Conservation (phyloP, 257 asterid genomes). For the Prunella vulgaris region DNA sequence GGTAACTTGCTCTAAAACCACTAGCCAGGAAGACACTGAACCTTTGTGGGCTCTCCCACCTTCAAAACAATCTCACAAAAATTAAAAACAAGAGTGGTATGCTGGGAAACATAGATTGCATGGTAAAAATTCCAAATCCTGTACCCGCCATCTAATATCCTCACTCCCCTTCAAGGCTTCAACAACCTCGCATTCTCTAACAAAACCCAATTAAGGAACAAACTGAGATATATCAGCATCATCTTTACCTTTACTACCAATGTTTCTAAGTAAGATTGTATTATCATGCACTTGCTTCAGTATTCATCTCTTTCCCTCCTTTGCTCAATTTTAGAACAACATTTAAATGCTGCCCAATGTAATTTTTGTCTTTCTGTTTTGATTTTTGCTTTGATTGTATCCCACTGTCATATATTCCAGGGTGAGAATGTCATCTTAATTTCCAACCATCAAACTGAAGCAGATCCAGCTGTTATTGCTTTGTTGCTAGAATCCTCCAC, state of each 20-base stretch:
- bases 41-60: not conserved
- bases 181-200: not conserved
- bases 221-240: not conserved
- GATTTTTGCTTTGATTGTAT: slow-evolving; percentile 12
- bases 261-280: not conserved
- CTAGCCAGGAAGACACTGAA: not conserved
- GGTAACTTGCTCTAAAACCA: not conserved
- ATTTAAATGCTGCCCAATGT: slow-evolving; percentile 6
- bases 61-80: not conserved
- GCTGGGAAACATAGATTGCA: not conserved
- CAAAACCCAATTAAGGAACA: not conserved
- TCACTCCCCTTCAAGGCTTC: not conserved
- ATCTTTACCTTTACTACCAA: not conserved
- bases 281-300: not conserved
- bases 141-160: not conserved
- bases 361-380: slow-evolving; percentile 13
- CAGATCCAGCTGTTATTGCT: slow-evolving; percentile 91
- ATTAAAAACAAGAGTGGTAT: not conserved
- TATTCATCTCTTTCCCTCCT: not conserved
- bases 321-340: slow-evolving; percentile 5
- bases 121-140: not conserved
- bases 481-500: slow-evolving; percentile 71
- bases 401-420: slow-evolving; percentile 37
- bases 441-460: slow-evolving; percentile 98
- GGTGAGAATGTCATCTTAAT: slow-evolving; percentile 86